Evolutionary conservation across 306 rosid species (phyloP).

Genomic region (Dryas drummondii): DNA sequence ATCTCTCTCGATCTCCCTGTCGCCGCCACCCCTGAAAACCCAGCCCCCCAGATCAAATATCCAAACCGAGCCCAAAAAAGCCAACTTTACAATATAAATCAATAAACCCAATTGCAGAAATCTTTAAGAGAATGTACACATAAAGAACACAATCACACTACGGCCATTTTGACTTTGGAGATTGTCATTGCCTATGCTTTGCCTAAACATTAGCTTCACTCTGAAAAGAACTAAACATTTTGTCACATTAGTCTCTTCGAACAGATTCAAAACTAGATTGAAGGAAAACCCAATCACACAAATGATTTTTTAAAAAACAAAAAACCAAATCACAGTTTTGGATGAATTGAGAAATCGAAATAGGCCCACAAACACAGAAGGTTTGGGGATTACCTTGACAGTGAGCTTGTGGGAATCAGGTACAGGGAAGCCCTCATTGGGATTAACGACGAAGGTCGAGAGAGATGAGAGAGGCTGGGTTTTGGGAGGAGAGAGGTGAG

Average conservation of each 20-base stretch:
- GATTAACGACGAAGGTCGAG: constrained; percentile 36
- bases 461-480: too few relatives aligned
- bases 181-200: constrained; percentile 9
- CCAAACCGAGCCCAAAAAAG: constrained; percentile 18
- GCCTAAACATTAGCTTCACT: neutral
- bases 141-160: neutral
- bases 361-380: neutral
- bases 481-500: too few relatives aligned
- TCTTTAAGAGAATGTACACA: neutral
- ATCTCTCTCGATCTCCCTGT: too few relatives aligned
- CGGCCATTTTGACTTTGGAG: constrained; percentile 3
- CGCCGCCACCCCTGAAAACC: constrained; percentile 5
- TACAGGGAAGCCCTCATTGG: constrained; percentile 45
- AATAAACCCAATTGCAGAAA: constrained; percentile 13
- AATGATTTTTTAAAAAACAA: neutral
- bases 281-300: neutral
- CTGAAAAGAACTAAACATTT: neutral
- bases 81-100: neutral
- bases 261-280: neutral
- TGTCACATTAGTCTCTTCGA: neutral
- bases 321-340: neutral
- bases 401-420: constrained; percentile 65
- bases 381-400: constrained; percentile 48
- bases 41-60: constrained; percentile 31
- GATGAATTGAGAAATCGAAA: neutral